A percentile compares a stretch with the other conserved stretches of the same genome.
Evolutionary conservation across 345 rosid species (phyloP).

Genomic region (Eucalyptus dawsonii): DNA sequence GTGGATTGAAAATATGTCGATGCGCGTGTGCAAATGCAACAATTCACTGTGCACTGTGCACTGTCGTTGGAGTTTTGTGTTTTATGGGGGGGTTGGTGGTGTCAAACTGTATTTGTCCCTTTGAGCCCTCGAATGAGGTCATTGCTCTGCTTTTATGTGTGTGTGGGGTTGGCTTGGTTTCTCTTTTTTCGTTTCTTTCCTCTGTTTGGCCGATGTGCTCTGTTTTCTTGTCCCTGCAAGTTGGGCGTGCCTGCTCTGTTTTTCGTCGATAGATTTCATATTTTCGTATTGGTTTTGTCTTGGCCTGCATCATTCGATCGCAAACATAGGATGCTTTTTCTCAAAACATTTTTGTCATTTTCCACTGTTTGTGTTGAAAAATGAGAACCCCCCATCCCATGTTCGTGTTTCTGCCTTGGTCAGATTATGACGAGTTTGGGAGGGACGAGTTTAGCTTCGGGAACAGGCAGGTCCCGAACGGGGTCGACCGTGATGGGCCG

Average conservation of each 20-base stretch:
- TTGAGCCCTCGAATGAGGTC: not conserved
- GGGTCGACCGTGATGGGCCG: conserved; percentile 36
- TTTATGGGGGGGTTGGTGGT: not conserved
- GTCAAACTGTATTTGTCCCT: conserved; percentile 16
- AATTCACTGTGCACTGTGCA: not conserved
- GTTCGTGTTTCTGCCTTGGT: not conserved
- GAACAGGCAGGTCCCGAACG: conserved; percentile 24
- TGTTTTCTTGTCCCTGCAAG: not conserved
- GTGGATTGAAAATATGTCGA: not conserved
- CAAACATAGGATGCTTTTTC: not conserved
- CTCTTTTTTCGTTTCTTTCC: not conserved
- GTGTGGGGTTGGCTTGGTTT: not conserved
- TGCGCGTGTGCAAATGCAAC: not conserved
- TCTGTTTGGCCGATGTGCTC: not conserved
- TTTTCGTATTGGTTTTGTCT: not conserved
- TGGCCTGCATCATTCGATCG: not conserved
- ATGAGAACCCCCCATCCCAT: not conserved
- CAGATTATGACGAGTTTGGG: conserved; percentile 41
- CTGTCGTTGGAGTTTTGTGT: conserved; percentile 9
- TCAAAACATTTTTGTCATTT: not conserved
- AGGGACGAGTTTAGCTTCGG: conserved; percentile 62
- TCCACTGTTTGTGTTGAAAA: not conserved
- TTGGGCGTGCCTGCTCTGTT: not conserved
- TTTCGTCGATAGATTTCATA: not conserved
- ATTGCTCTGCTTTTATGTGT: not conserved